Percentiles rank a stretch among this genome's conserved stretches.
Evolutionary conservation across 108 stramenopile genomes (phyloP).

Genomic region (Cyclostephanos tholiformis): DNA sequence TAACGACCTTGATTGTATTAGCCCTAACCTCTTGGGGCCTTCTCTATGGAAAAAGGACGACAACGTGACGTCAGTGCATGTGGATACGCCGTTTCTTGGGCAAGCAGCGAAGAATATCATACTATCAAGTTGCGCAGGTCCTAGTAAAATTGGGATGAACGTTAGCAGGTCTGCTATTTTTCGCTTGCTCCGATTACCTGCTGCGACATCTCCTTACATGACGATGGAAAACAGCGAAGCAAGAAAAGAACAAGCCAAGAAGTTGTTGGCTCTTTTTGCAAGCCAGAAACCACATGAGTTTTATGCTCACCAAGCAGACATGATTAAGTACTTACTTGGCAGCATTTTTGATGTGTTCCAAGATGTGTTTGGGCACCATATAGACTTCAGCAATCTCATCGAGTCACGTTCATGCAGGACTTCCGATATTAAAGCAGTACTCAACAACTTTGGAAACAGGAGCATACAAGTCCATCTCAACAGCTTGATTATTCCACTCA

Average conservation of each 20-base stretch:
- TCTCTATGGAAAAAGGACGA: conserved; percentile 61
- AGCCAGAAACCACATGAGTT: background rate
- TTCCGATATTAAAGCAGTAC: conserved; percentile 14
- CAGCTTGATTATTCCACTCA: conserved; percentile 49
- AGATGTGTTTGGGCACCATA: conserved; percentile 20
- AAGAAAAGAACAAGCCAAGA: conserved; percentile 60
- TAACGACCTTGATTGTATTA: conserved; percentile 52
- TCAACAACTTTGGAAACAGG: conserved; percentile 36
- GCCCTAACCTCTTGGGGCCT: conserved; percentile 51
- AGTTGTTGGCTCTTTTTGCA: conserved; percentile 53
- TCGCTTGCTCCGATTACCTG: conserved; percentile 37
- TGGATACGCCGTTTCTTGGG: conserved; percentile 21
- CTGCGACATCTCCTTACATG: conserved; percentile 37
- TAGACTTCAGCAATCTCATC: conserved; percentile 13
- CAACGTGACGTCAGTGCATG: conserved; percentile 7
- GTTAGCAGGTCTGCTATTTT: conserved; percentile 37
- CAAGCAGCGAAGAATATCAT: conserved; percentile 21
- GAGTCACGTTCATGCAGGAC: conserved; percentile 14
- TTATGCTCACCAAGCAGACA: conserved; percentile 11
- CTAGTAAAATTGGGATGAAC: conserved; percentile 37
- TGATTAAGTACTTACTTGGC: conserved; percentile 39
- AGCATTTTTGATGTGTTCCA: conserved; percentile 34
- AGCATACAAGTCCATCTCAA: conserved; percentile 21
- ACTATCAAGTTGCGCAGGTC: conserved; percentile 41
- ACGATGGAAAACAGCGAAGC: conserved; percentile 78